phyloP scores from a whole-genome alignment of 73 alveolate genomes.

The Diophrys appendiculata region DNA sequence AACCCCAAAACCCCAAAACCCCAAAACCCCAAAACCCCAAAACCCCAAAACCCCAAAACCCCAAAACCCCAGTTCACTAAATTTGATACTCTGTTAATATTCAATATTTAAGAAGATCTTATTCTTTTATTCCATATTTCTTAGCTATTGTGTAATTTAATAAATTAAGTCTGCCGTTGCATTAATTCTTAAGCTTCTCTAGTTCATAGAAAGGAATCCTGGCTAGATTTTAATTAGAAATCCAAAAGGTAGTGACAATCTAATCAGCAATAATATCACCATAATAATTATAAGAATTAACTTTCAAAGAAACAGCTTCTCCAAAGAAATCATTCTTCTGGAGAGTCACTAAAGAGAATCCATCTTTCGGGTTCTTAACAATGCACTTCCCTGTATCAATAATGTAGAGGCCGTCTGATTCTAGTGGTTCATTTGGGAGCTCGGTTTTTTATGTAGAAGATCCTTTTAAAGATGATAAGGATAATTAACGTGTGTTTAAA shows the following conservation, averaged over 20 bases:
- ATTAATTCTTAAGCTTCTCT: neutral
- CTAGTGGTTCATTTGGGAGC: neutral
- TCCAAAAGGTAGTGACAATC: neutral
- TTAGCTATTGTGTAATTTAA: neutral
- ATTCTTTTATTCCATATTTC: neutral
- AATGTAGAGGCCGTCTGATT: constrained; percentile 15
- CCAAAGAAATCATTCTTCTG: constrained; percentile 54
- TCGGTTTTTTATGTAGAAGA: neutral
- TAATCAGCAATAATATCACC: constrained; percentile 45
- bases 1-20: constrained; percentile 6
- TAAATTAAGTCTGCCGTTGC: neutral
- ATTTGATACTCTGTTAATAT: constrained; percentile 4
- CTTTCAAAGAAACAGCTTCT: constrained; percentile 38
- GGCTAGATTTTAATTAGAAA: neutral
- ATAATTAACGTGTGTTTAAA: neutral
- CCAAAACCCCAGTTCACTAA: too few species aligned
- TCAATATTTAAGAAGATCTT: neutral
- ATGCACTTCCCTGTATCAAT: constrained; percentile 50
- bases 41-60: too few species aligned
- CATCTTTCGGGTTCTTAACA: constrained; percentile 32
- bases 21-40: constrained; percentile 28
- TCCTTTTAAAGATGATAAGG: neutral
- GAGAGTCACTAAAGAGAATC: neutral
- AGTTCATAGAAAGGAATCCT: constrained; percentile 18
- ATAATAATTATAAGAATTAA: constrained; percentile 25